Base-by-base conservation (phyloP, 768 basidiomycete genomes). In the Suillus clintonianus region DNA sequence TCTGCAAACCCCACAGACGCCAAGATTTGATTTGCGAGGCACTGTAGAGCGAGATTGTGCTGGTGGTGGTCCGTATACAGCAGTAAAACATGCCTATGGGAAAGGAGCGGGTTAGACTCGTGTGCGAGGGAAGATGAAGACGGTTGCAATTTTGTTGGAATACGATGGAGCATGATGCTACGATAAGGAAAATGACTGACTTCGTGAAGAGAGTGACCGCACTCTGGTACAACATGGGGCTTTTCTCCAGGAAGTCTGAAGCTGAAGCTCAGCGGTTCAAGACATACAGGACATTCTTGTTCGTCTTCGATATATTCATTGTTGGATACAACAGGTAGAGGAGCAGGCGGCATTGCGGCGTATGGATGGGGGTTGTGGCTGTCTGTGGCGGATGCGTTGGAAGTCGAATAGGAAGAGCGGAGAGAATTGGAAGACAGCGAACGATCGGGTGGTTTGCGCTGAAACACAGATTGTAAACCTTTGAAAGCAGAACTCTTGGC, bases 121-220 rank as follows among this genome's bases (percentile, higher is more conserved):
- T 34, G 34, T 34, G 3, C 34, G 34, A 59, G 42, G 59, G 63
- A 60, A 65, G 64, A 34, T 22, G 9, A 19, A 32, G 48, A 11
- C 14, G 27, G 27, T 27, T 27, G 27, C 27, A 27, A 27, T 27
- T 27, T 27, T 27, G 32, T 5, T 32, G 47, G 17, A 24, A 59
- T 37, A 22, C 14, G 1, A 19, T 15, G 42, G 50, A 48, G 17
- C 41, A 4, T 2, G 10, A 32, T 5, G 24, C 4, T 22, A 19
- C 42, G 32, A 36, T 15, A 53, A 53, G 62, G 59, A 2, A n/a
- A 58, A 45, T 43, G 37, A 73, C 81, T 67, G 62, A 90, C 94
- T 82, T 95, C 90, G 79, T 98, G 97, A n/a, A 99, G 86, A 41
- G 94, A 91, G 80, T 99, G 97, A 42, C 97, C 96, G 69, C 97